These are phyloP conservation scores for Cadophora malorum DNA, from an alignment of 2,329 filamentous ascomycete species.

Conservation along the genomic window DNA sequence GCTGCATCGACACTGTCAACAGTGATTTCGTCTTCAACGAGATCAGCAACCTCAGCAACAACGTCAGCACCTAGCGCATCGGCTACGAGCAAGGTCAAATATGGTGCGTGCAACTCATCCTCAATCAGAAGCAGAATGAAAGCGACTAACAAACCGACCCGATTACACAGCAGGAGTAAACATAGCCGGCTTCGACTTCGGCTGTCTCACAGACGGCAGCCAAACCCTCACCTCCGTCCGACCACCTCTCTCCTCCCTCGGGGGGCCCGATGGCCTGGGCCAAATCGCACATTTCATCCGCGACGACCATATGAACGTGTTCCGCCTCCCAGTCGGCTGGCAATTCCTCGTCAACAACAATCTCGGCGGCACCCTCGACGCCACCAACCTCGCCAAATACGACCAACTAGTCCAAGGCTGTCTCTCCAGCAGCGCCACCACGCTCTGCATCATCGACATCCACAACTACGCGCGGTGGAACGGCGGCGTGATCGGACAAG, in stretches of 20 bases:
- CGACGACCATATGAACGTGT: conserved; percentile 53
- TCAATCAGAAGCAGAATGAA: not conserved
- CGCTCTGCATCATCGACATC: conserved; percentile 62
- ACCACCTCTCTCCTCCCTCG: conserved; percentile 28
- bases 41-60: not conserved
- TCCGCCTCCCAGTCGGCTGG: conserved; percentile 64
- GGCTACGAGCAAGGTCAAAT: conserved; percentile 32
- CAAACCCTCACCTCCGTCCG: conserved; percentile 43
- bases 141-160: not conserved
- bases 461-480: conserved; percentile 59
- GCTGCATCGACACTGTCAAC: not conserved
- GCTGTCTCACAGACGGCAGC: conserved; percentile 50
- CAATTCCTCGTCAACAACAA: conserved; percentile 63
- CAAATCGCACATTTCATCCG: conserved; percentile 38
- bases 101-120: conserved; percentile 25
- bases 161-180: conserved; percentile 38
- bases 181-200: conserved; percentile 54
- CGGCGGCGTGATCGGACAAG: conserved; percentile 67
- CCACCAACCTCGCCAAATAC: conserved; percentile 56
- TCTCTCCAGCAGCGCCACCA: conserved; percentile 57
- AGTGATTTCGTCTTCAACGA: not conserved
- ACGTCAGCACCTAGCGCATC: conserved; percentile 6
- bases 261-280: conserved; percentile 44
- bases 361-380: conserved; percentile 56
- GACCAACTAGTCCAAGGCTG: conserved; percentile 63